Evolutionary conservation across 257 asterid species (phyloP).

Genomic region (Phtheirospermum japonicum): DNA sequence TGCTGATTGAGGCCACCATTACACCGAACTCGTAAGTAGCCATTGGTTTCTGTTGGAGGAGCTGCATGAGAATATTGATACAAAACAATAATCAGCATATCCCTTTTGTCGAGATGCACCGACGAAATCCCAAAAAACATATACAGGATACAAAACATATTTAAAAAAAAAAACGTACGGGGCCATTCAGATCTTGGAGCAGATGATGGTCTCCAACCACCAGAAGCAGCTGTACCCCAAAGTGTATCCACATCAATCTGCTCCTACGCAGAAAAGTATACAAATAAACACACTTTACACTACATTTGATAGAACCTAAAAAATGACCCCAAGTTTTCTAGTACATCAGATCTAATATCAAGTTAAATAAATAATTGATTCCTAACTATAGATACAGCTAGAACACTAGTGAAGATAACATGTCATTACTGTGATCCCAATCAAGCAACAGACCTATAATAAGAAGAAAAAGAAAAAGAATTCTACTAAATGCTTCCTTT

Average conservation of each 20-base stretch:
- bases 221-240: constrained; percentile 78
- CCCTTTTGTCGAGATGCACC: constrained; percentile 11
- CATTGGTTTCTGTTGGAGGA: constrained; percentile 77
- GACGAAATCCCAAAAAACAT: constrained; percentile 13
- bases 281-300: constrained; percentile 3
- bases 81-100: constrained; percentile 22
- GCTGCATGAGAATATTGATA: constrained; percentile 47
- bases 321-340: neutral
- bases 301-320: neutral
- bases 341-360: constrained; percentile 22
- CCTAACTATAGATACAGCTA: constrained; percentile 12
- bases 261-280: constrained; percentile 33
- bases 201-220: constrained; percentile 97
- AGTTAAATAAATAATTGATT: neutral
- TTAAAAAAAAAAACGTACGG: constrained; percentile 45
- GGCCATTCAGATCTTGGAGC: constrained; percentile 97
- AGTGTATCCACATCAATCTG: constrained; percentile 73
- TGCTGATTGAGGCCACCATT: constrained; percentile 99
- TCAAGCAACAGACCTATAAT: constrained; percentile 4
- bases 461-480: neutral
- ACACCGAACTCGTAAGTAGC: constrained; percentile 95
- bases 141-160: neutral
- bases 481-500: constrained; percentile 10
- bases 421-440: neutral
- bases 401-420: constrained; percentile 9